Evolutionary conservation across 2,329 filamentous ascomycete species (phyloP).

Genomic region (Ophiostoma tasmaniense): DNA sequence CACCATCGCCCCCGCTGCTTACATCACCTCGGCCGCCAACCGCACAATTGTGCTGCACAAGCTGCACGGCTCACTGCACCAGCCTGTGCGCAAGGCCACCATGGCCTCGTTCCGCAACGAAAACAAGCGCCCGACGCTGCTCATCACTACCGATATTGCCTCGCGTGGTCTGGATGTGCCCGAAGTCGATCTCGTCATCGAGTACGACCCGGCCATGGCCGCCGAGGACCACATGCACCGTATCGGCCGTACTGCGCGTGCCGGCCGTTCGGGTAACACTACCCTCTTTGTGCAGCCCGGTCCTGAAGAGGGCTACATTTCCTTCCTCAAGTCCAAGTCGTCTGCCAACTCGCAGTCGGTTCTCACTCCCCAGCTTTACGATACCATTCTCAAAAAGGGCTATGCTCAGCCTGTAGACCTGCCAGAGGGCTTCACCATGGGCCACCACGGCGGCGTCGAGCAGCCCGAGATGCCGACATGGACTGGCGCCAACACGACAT

Average conservation of each 20-base stretch:
- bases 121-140: slow-evolving; percentile 60
- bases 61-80: slow-evolving; percentile 85
- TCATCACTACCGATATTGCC: slow-evolving; percentile 92
- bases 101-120: slow-evolving; percentile 69
- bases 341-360: slow-evolving; percentile 32
- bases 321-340: slow-evolving; percentile 46
- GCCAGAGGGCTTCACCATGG: slow-evolving; percentile 44
- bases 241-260: slow-evolving; percentile 88
- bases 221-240: slow-evolving; percentile 90
- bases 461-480: slow-evolving; percentile 35
- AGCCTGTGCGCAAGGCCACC: slow-evolving; percentile 79
- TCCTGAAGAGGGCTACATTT: slow-evolving; percentile 83
- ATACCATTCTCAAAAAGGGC: slow-evolving; percentile 54
- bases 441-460: slow-evolving; percentile 48
- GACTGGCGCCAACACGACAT: background rate
- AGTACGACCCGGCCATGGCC: slow-evolving; percentile 93
- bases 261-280: slow-evolving; percentile 78
- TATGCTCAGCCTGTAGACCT: slow-evolving; percentile 53
- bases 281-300: slow-evolving; percentile 86
- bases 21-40: slow-evolving; percentile 68
- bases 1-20: slow-evolving; percentile 61
- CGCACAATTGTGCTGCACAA: slow-evolving; percentile 66
- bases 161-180: slow-evolving; percentile 92
- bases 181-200: slow-evolving; percentile 87
- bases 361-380: slow-evolving; percentile 43